Evolutionary conservation across 2,329 filamentous ascomycete genomes (phyloP).

Genomic region (Macrophomina tecta): DNA sequence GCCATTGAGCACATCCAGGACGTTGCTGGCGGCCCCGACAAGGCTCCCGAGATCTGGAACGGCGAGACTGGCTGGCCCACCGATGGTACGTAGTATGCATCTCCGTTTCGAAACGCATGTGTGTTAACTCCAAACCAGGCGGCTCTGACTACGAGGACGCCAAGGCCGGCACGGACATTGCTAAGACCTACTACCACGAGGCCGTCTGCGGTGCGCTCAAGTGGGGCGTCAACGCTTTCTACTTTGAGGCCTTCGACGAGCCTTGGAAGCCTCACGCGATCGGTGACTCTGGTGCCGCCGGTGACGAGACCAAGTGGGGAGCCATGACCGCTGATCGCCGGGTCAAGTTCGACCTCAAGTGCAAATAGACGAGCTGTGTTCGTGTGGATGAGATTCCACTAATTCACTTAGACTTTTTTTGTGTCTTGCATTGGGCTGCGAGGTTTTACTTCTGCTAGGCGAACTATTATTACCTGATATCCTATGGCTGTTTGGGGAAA

Average conservation of each 20-base stretch:
- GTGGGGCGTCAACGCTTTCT: slow-evolving; percentile 73
- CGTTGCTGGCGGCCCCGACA: slow-evolving; percentile 59
- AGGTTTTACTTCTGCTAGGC: not conserved
- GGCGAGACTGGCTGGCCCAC: slow-evolving; percentile 74
- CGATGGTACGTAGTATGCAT: slow-evolving; percentile 42
- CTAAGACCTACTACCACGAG: slow-evolving; percentile 64
- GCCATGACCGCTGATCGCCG: slow-evolving; percentile 66
- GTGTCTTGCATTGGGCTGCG: slow-evolving; percentile 5
- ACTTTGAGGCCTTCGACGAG: slow-evolving; percentile 77
- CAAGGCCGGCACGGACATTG: slow-evolving; percentile 64
- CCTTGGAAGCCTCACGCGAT: slow-evolving; percentile 69
- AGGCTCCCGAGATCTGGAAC: slow-evolving; percentile 67
- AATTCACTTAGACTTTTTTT: not conserved
- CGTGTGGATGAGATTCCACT: not conserved
- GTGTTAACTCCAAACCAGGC: slow-evolving; percentile 42
- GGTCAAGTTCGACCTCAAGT: slow-evolving; percentile 59
- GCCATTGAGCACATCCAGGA: slow-evolving; percentile 68
- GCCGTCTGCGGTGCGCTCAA: slow-evolving; percentile 68
- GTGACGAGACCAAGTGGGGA: slow-evolving; percentile 73
- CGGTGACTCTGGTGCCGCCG: slow-evolving; percentile 66
- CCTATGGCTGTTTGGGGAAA: no score
- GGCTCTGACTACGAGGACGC: slow-evolving; percentile 68
- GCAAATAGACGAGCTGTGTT: slow-evolving; percentile 4
- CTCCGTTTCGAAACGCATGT: slow-evolving; percentile 28
- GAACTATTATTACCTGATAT: no score